phyloP scores from a whole-genome alignment of 2,329 filamentous ascomycete genomes.

The Colletotrichum costaricense region DNA sequence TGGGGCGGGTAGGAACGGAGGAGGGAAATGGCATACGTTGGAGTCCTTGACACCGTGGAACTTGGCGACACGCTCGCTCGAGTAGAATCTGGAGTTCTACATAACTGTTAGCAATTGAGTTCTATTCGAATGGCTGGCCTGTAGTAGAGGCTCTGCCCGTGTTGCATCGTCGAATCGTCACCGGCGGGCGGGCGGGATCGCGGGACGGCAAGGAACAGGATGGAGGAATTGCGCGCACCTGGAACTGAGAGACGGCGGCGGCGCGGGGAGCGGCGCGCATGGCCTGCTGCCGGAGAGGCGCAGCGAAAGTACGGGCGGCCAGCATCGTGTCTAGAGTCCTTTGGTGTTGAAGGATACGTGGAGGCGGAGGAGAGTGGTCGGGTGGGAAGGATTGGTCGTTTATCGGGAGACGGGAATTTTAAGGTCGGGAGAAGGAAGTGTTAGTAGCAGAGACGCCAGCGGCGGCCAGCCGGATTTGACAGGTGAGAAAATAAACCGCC shows the following conservation, averaged over 20 bases:
- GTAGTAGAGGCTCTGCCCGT: constrained; percentile 11
- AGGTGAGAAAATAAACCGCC: constrained; percentile 22
- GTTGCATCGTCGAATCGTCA: background rate
- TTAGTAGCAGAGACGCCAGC: background rate
- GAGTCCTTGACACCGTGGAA: constrained; percentile 92
- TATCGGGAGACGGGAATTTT: constrained; percentile 31
- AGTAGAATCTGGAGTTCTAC: constrained; percentile 72
- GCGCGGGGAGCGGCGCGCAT: constrained; percentile 75
- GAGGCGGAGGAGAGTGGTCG: constrained; percentile 35
- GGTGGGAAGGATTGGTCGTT: constrained; percentile 7
- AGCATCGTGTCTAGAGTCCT: constrained; percentile 73
- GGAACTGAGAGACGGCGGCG: constrained; percentile 59
- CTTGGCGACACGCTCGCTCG: constrained; percentile 84
- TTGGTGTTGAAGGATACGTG: constrained; percentile 38
- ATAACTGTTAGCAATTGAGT: constrained; percentile 18
- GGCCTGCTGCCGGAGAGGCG: constrained; percentile 82
- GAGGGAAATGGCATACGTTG: constrained; percentile 70
- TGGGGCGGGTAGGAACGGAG: constrained; percentile 22
- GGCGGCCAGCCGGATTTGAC: constrained; percentile 8
- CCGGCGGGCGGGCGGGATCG: constrained; percentile 41
- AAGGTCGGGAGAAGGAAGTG: constrained; percentile 16
- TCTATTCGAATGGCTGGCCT: constrained; percentile 11
- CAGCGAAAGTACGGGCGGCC: constrained; percentile 81
- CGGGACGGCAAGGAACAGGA: constrained; percentile 26
- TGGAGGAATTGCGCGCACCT: constrained; percentile 62